Conservation (phyloP, 2,329 filamentous ascomycete genomes). For the Colletotrichum spaethianum region DNA sequence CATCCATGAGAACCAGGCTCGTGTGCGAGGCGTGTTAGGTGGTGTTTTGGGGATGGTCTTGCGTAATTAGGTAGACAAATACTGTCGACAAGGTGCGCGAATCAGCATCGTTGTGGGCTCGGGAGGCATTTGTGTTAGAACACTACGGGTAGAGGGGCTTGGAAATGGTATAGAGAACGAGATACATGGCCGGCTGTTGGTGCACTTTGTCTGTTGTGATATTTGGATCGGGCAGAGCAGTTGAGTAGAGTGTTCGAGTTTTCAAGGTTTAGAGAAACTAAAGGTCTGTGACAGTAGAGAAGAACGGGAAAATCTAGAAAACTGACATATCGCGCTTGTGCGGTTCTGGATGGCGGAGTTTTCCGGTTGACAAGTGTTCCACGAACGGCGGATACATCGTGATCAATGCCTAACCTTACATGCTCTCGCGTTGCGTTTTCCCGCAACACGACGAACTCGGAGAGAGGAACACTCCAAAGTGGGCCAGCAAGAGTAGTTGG, state of each 20-base stretch:
- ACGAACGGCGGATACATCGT: background rate
- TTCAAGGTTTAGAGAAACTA: background rate
- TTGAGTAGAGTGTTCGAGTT: too few species aligned
- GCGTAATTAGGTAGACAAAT: conserved; percentile 46
- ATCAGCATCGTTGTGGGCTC: background rate
- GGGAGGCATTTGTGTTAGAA: background rate
- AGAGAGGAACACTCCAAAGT: too few species aligned
- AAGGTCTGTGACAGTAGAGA: background rate
- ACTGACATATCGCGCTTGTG: background rate
- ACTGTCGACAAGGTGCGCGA: background rate
- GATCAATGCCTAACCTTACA: background rate
- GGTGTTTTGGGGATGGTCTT: conserved; percentile 69
- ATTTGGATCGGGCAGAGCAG: background rate
- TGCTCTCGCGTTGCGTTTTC: background rate
- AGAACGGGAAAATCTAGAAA: background rate
- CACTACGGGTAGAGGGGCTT: conserved; percentile 7
- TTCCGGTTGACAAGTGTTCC: too few species aligned
- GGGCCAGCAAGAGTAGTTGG: too few species aligned
- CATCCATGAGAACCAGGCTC: conserved; percentile 71
- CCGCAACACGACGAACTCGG: too few species aligned
- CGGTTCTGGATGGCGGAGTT: background rate
- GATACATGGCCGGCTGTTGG: background rate
- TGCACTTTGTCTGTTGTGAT: conserved; percentile 3
- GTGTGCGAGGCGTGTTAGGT: conserved; percentile 79
- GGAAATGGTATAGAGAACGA: conserved; percentile 9